Conservation (phyloP, 2,329 filamentous ascomycete species). For the Penicillium crustosum region DNA sequence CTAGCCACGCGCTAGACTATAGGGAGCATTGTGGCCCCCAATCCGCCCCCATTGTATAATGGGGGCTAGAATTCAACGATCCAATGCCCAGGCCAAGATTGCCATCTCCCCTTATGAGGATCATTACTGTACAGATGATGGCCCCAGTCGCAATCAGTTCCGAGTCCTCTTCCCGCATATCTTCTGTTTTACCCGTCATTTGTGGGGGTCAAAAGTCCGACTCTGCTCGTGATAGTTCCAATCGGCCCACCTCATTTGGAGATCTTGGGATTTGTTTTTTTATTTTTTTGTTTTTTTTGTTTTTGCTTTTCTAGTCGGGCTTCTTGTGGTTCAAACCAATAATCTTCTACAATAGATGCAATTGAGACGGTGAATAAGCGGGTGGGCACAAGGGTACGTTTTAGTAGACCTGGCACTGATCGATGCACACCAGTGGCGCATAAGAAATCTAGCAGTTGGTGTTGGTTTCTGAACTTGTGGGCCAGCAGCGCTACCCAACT, state of each 20-base stretch:
- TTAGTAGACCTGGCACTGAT: slow-evolving; percentile 9
- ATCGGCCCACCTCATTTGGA: slow-evolving; percentile 23
- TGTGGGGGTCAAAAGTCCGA: slow-evolving; percentile 24
- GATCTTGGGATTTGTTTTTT: slow-evolving; percentile 15
- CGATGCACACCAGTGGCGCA: slow-evolving; percentile 11
- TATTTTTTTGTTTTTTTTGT: background rate
- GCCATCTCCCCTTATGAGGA: slow-evolving; percentile 19
- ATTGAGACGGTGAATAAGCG: slow-evolving; percentile 10
- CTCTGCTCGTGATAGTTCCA: slow-evolving; percentile 14
- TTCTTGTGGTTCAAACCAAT: slow-evolving; percentile 13
- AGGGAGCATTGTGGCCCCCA: slow-evolving; percentile 25
- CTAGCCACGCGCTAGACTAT: background rate
- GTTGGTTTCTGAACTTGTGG: slow-evolving; percentile 12
- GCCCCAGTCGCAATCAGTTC: slow-evolving; percentile 19
- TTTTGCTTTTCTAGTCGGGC: slow-evolving; percentile 6
- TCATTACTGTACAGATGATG: slow-evolving; percentile 21
- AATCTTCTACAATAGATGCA: slow-evolving; percentile 7
- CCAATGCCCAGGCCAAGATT: slow-evolving; percentile 13
- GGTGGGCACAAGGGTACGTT: slow-evolving; percentile 10
- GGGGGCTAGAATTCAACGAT: slow-evolving; percentile 23
- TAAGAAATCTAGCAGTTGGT: slow-evolving; percentile 22
- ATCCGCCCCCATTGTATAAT: slow-evolving; percentile 22
- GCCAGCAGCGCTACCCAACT: slow-evolving; percentile 18
- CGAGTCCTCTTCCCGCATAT: slow-evolving; percentile 16
- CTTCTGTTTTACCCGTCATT: slow-evolving; percentile 21